phyloP scores from a whole-genome alignment of 345 rosid genomes.

The Camelina hispida region DNA sequence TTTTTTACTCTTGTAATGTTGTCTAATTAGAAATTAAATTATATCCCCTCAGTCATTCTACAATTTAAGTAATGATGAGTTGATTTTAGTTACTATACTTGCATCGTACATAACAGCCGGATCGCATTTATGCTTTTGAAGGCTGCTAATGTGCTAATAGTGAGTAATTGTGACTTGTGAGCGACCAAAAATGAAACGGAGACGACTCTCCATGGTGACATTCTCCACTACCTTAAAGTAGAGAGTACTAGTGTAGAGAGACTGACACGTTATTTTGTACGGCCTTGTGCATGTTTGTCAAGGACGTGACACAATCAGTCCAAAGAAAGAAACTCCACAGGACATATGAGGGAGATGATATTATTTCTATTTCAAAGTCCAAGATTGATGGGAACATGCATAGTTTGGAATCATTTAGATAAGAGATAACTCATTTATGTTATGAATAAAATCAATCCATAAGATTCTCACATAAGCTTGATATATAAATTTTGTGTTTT shows the following conservation, averaged over 20 bases:
- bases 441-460: background rate
- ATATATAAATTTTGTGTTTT: conserved; percentile 22
- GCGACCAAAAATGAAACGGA: background rate
- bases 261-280: conserved; percentile 20
- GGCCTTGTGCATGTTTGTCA: background rate
- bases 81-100: background rate
- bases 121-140: conserved; percentile 22
- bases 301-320: conserved; percentile 14
- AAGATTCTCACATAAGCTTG: background rate
- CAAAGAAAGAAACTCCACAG: background rate
- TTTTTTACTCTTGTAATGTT: background rate
- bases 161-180: conserved; percentile 4
- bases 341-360: background rate
- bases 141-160: background rate
- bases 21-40: background rate
- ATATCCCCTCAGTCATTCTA: conserved; percentile 10
- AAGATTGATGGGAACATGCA: background rate
- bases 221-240: background rate
- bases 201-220: conserved; percentile 14
- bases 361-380: background rate
- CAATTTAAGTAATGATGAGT: background rate
- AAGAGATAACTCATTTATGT: background rate
- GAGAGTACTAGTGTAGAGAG: too few species aligned
- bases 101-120: background rate
- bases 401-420: background rate